Evolutionary conservation across 2,329 filamentous ascomycete species (phyloP).

Genomic region (Lachnellula hyalina): DNA sequence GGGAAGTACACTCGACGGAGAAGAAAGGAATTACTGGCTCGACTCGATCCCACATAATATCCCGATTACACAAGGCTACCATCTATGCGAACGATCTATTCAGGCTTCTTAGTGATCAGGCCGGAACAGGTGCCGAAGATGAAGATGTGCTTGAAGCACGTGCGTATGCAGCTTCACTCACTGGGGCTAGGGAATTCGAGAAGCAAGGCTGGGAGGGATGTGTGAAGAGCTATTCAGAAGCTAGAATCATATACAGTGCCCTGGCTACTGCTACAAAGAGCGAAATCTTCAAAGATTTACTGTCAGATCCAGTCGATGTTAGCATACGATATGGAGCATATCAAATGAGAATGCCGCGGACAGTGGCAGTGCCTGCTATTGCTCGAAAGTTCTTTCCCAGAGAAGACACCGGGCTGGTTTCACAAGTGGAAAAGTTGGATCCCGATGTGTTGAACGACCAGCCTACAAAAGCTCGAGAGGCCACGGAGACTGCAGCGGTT

Average conservation of each 20-base stretch:
- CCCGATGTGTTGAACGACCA: constrained; percentile 59
- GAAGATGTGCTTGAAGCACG: constrained; percentile 77
- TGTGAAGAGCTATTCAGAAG: constrained; percentile 67
- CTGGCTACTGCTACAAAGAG: constrained; percentile 61
- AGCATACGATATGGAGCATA: constrained; percentile 94
- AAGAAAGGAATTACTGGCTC: constrained; percentile 73
- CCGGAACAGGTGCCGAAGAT: constrained; percentile 58
- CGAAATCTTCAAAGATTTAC: constrained; percentile 79
- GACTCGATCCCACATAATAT: constrained; percentile 82
- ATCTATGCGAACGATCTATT: constrained; percentile 65
- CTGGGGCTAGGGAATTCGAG: constrained; percentile 77
- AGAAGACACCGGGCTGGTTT: constrained; percentile 55
- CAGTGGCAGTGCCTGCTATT: constrained; percentile 72
- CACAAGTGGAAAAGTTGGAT: constrained; percentile 66
- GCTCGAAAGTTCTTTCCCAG: constrained; percentile 73
- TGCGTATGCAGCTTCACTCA: constrained; percentile 74
- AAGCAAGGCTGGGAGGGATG: constrained; percentile 81
- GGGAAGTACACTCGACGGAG: constrained; percentile 73
- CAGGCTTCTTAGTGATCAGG: constrained; percentile 56
- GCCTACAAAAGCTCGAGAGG: constrained; percentile 42
- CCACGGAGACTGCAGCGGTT: constrained; percentile 48
- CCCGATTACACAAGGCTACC: constrained; percentile 75
- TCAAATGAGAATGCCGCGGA: constrained; percentile 81
- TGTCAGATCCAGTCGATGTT: constrained; percentile 82
- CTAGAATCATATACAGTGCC: constrained; percentile 77